phyloP scores from a whole-genome alignment of 192 early-diverging fungal genomes.

The Irineochytrium annulatum region DNA sequence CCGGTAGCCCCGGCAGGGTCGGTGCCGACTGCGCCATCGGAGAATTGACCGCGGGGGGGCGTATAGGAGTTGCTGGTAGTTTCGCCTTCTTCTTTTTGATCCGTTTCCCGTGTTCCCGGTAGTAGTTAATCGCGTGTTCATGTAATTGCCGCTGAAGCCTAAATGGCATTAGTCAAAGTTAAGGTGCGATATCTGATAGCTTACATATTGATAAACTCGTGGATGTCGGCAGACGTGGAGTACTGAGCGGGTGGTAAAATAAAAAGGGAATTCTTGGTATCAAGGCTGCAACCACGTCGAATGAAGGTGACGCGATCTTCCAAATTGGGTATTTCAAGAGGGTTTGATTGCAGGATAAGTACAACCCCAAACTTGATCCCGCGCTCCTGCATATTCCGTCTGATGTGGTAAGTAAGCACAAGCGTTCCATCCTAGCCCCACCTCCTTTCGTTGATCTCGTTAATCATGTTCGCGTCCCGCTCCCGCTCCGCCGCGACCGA shows the following conservation, averaged over 20 bases:
- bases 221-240: constrained; percentile 33
- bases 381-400: constrained; percentile 58
- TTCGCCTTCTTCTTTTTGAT: constrained; percentile 66
- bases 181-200: not conserved
- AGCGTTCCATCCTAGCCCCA: constrained; percentile 19
- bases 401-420: constrained; percentile 21
- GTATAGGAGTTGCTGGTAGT: constrained; percentile 39
- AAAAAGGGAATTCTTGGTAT: constrained; percentile 65
- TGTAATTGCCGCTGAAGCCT: constrained; percentile 65
- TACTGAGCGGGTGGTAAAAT: constrained; percentile 43
- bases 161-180: constrained; percentile 12
- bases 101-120: constrained; percentile 70
- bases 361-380: constrained; percentile 72
- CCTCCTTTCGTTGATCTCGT: constrained; percentile 68
- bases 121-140: constrained; percentile 69
- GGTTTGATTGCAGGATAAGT: constrained; percentile 53
- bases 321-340: constrained; percentile 54
- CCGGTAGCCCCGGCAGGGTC: not conserved
- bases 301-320: constrained; percentile 69
- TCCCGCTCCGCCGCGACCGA: constrained; percentile 60
- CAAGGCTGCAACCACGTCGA: constrained; percentile 64
- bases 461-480: constrained; percentile 50
- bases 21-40: constrained; percentile 5
- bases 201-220: constrained; percentile 65
- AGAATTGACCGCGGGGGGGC: not conserved